Evolutionary conservation across 495 filamentous ascomycete genomes (phyloP).

Genomic region (Hyphodiscus hymeniophilus): DNA sequence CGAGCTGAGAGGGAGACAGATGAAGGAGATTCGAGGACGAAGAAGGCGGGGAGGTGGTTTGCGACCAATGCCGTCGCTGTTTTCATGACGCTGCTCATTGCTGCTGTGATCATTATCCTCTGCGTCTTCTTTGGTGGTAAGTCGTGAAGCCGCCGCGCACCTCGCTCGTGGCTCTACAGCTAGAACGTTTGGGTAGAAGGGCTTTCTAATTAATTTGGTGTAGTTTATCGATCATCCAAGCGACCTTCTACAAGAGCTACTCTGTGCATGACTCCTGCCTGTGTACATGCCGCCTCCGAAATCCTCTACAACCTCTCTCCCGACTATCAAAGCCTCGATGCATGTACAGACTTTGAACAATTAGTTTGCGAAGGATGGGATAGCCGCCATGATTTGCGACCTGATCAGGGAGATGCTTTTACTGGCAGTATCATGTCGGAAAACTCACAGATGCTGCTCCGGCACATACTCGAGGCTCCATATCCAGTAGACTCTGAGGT

Average conservation of each 20-base stretch:
- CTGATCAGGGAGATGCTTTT: conserved; percentile 54
- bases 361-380: conserved; percentile 63
- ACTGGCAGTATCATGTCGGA: conserved; percentile 52
- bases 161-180: not conserved
- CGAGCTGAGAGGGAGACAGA: not conserved
- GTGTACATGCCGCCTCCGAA: conserved; percentile 59
- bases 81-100: conserved; percentile 7
- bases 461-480: conserved; percentile 54
- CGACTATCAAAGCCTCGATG: conserved; percentile 54
- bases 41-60: conserved; percentile 3
- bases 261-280: conserved; percentile 52
- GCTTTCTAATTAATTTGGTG: not conserved
- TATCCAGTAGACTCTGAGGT: conserved; percentile 37
- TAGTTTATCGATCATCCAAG: not conserved
- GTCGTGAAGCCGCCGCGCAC: not conserved
- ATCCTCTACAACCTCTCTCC: conserved; percentile 61
- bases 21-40: not conserved
- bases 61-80: conserved; percentile 12
- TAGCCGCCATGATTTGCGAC: conserved; percentile 55
- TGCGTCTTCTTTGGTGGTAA: conserved; percentile 17
- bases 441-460: conserved; percentile 48
- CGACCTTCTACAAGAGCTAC: conserved; percentile 5
- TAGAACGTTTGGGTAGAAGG: too few relatives aligned
- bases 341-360: conserved; percentile 62
- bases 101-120: conserved; percentile 8